Conservation (phyloP, 78 protist species). For the Protostelium mycophagum region DNA sequence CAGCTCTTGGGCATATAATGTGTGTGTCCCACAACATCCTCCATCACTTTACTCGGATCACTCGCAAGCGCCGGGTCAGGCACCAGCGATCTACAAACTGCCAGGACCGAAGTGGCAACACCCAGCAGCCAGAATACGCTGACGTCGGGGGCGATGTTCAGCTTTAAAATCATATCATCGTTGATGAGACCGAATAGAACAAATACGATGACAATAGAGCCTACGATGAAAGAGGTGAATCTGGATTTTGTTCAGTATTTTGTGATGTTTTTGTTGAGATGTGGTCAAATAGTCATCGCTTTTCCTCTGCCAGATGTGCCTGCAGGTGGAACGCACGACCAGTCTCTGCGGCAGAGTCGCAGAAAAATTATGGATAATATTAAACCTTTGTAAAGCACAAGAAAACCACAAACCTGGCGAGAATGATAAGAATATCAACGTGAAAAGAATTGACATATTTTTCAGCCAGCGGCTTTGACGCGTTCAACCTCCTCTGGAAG, state of each 20-base stretch:
- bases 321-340: no score
- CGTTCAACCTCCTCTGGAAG: constrained; percentile 33
- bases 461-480: neutral
- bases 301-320: no score
- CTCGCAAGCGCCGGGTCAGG: constrained; percentile 40
- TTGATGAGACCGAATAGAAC: constrained; percentile 32
- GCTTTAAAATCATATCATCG: constrained; percentile 51
- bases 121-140: constrained; percentile 62
- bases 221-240: constrained; percentile 52
- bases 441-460: neutral
- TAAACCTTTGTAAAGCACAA: no score
- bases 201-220: constrained; percentile 48
- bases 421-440: neutral
- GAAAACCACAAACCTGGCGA: neutral
- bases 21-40: constrained; percentile 39
- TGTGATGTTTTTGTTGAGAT: no score
- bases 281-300: no score
- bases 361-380: no score
- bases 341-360: no score
- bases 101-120: constrained; percentile 48
- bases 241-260: no score
- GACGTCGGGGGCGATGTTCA: constrained; percentile 34
- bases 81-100: constrained; percentile 34
- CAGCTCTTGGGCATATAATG: constrained; percentile 65
- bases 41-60: constrained; percentile 61